Base-by-base conservation (phyloP, 768 basidiomycete species). In the Boletus edulis region DNA sequence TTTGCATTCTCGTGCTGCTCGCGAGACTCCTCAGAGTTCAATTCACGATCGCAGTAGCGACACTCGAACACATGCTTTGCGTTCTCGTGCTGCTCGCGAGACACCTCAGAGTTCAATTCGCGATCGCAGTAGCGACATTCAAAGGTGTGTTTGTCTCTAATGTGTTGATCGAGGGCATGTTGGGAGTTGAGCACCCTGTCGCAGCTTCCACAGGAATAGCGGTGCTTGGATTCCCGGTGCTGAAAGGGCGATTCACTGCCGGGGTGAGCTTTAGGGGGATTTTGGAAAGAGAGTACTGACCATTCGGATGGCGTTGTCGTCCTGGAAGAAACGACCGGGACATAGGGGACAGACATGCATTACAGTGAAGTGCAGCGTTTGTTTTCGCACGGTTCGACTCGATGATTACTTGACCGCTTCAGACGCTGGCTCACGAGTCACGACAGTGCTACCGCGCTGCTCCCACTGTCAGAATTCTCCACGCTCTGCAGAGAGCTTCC, bases 341-440 rank as follows among this genome's bases (percentile, higher is more conserved):
- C 68, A 71, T 7, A 5, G 17, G 15, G 40, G 2, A 27, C 68
- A 69, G 12, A 4, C 14, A 18, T 54, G 37, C 68, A 71, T 69
- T 15, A 29, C 29, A 29, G 29, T 6, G 8, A 18, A 32, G 27
- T 8, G 38, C 38, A 24, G 24, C 24, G 24, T 24, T 24, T 37
- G 35, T 17, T 32, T 57, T 65, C 59, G 9, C 56, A 64, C 62
- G 62, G 58, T 63, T 22, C 22, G 27, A 27, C 22, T 22, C 22
- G 22, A 22, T 22, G 22, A 20, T 20, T 20, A 20, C 20, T 20
- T 20, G 20, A 20, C 20, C 20, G 20, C 22, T 22, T 22, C 3
- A 22, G 24, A 24, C 24, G 24, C 24, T 24, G 24, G 24, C 24
- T 24, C 24, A 24, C 24, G 24, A 5, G 4, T 24, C 24, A 24